Evolutionary conservation across 2,329 filamentous ascomycete species (phyloP).

Genomic region (Penicillium sp.): DNA sequence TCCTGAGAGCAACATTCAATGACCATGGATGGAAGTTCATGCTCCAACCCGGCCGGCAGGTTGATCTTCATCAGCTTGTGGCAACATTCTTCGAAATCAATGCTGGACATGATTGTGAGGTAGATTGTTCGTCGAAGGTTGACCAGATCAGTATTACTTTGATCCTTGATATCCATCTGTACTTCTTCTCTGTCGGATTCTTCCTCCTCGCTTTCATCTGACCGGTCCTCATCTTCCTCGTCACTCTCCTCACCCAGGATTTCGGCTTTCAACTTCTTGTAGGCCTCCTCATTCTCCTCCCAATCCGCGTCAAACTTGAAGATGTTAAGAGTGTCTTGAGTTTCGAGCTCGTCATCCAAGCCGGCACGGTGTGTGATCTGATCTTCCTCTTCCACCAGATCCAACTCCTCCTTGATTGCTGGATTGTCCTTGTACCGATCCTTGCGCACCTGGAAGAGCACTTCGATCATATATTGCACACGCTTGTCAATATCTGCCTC

Average conservation of each 20-base stretch:
- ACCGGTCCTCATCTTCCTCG: conserved; percentile 66
- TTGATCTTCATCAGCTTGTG: conserved; percentile 97
- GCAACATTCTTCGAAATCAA: conserved; percentile 92
- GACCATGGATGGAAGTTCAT: conserved; percentile 92
- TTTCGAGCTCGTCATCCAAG: conserved; percentile 78
- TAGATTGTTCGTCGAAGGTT: conserved; percentile 93
- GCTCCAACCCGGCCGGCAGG: conserved; percentile 79
- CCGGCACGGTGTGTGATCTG: conserved; percentile 88
- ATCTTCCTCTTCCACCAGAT: conserved; percentile 95
- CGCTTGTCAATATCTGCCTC: conserved; percentile 97
- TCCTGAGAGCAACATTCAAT: conserved; percentile 96
- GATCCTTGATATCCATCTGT: conserved; percentile 93
- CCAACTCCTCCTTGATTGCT: conserved; percentile 84
- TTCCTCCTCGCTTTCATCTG: conserved; percentile 60
- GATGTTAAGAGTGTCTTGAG: conserved; percentile 85
- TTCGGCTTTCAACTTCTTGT: conserved; percentile 85
- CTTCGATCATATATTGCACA: conserved; percentile 99
- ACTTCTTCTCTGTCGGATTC: conserved; percentile 75
- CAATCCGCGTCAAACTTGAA: conserved; percentile 92
- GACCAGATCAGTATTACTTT: conserved; percentile 92
- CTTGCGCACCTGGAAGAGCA: conserved; percentile 92
- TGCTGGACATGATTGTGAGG: conserved; percentile 93
- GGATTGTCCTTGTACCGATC: conserved; percentile 96
- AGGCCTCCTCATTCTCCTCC: conserved; percentile 86
- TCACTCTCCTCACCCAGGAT: conserved; percentile 93